Percentiles rank a stretch among this genome's conserved stretches.
These are phyloP conservation scores for Lecanicillium sp. DNA, from an alignment of 2,329 filamentous ascomycete genomes.

Conservation along the genomic window DNA sequence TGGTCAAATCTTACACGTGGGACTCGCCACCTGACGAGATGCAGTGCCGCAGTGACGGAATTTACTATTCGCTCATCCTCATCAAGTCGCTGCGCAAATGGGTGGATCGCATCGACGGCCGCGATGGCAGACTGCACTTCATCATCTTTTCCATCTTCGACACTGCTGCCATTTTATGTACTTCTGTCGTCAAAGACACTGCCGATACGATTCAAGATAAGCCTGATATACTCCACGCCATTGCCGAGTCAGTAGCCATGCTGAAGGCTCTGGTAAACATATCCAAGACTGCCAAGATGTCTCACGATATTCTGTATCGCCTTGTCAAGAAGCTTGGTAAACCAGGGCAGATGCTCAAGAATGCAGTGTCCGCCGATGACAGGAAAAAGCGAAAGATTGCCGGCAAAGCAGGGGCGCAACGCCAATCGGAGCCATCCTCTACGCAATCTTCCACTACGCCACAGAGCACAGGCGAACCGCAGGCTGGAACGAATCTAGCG, in stretches of 20 bases:
- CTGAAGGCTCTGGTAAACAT: slow-evolving; percentile 22
- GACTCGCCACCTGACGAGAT: slow-evolving; percentile 22
- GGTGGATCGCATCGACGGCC: slow-evolving; percentile 33
- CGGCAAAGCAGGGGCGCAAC: too few relatives aligned
- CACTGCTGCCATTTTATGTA: slow-evolving; percentile 39
- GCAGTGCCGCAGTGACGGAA: slow-evolving; percentile 27
- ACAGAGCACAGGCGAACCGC: background rate
- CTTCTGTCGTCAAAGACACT: slow-evolving; percentile 41
- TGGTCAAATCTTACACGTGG: slow-evolving; percentile 27
- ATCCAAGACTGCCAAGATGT: slow-evolving; percentile 26
- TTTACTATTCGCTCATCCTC: slow-evolving; percentile 34
- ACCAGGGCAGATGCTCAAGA: slow-evolving; percentile 11
- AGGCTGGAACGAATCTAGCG: background rate
- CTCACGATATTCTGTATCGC: slow-evolving; percentile 23
- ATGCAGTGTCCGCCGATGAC: slow-evolving; percentile 1
- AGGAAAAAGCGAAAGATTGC: slow-evolving; percentile 5
- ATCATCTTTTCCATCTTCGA: slow-evolving; percentile 45
- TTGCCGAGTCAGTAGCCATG: slow-evolving; percentile 25
- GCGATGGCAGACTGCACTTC: slow-evolving; percentile 41
- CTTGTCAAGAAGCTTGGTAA: slow-evolving; percentile 18
- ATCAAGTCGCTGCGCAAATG: slow-evolving; percentile 31
- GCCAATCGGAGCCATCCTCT: background rate
- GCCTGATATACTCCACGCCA: slow-evolving; percentile 28
- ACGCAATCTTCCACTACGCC: background rate
- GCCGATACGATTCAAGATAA: slow-evolving; percentile 20